These are phyloP conservation scores for Thelonectria blattea DNA, from an alignment of 2,329 filamentous ascomycete genomes.

Conservation along the genomic window DNA sequence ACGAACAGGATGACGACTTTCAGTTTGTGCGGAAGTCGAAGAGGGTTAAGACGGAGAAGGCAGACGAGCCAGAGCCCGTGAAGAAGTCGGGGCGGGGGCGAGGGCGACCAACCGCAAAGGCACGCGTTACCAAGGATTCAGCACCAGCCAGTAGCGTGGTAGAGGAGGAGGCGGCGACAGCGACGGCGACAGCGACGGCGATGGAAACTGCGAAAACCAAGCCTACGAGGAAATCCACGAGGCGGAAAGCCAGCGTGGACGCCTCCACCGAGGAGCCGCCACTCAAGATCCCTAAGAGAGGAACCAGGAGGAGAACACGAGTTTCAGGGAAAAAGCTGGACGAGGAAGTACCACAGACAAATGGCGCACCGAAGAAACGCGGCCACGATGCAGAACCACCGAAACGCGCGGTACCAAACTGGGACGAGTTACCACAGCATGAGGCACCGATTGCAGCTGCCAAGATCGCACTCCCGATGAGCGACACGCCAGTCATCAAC, in stretches of 20 bases:
- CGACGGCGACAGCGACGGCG: no score
- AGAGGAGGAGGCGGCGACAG: constrained; percentile 30
- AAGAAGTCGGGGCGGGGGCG: constrained; percentile 49
- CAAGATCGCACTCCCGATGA: constrained; percentile 85
- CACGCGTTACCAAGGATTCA: constrained; percentile 43
- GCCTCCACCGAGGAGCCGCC: constrained; percentile 46
- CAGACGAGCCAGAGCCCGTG: constrained; percentile 35
- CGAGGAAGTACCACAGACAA: constrained; percentile 35
- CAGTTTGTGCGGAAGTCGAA: constrained; percentile 74
- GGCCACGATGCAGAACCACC: constrained; percentile 30
- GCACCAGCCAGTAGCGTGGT: constrained; percentile 36
- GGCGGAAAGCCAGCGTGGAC: constrained; percentile 50
- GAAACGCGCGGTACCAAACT: constrained; percentile 25
- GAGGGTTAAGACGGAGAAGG: constrained; percentile 64
- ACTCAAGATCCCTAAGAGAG: constrained; percentile 48
- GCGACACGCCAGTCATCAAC: constrained; percentile 91
- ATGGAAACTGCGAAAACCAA: constrained; percentile 5
- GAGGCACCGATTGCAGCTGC: constrained; percentile 50
- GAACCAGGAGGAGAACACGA: constrained; percentile 52
- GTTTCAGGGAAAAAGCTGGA: constrained; percentile 47
- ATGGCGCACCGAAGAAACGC: constrained; percentile 33
- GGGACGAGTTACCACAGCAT: constrained; percentile 35
- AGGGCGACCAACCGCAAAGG: constrained; percentile 43
- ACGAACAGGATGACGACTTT: constrained; percentile 81
- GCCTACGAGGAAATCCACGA: constrained; percentile 42